Evolutionary conservation across 2,329 filamentous ascomycete genomes (phyloP), one percentile per base, ranked within the genome.

Genomic region (Cladophialophora carrionii): DNA sequence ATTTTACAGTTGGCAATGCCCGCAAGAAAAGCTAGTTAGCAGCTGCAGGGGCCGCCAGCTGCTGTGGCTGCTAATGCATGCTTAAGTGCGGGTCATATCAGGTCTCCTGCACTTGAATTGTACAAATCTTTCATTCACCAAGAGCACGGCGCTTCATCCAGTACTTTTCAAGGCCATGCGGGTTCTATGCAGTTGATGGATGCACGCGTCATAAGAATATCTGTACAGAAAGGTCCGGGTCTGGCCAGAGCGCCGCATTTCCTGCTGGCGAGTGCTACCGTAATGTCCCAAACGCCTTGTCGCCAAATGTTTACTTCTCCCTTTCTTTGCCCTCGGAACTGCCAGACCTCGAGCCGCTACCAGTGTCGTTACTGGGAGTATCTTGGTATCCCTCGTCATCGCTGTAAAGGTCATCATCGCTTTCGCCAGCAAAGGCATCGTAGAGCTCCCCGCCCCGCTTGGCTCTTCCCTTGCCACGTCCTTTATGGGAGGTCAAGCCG

Each of bases 361-460:
- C 68, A 5, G 69, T 71, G 65, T 71, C 69, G 53, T 65, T 66
- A 63, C 61, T 67, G 32, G 71, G 71, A 1, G 70, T 72, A 51
- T 74, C 73, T 57, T 71, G 71, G 49, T 74, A 71, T 29, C 55
- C 64, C 57, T 71, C 72, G 43, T 81, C 80, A 14, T 79, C 79
- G 69, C 79, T 82, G 66, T 86, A 79, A 48, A 86, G 73, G 65
- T 74, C 73, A 62, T 91, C 90, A 63, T 95, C 93, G 64, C 94
- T 94, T 59, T 92, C 94, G 17, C 91, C 93, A 0, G 95, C 95
- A 82, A 99, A 99, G 4, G 95, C 95, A 81, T 99, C 95, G 76
- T 99, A 99, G 52, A 99, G 80, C 80, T 98, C 94, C 31, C 94
- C 92, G 1, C 92, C 95, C 22, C 80, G 78, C 57, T 91, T 81